Evolutionary conservation across 108 stramenopile genomes (phyloP).

Genomic region (Stephanodiscus minutulus): DNA sequence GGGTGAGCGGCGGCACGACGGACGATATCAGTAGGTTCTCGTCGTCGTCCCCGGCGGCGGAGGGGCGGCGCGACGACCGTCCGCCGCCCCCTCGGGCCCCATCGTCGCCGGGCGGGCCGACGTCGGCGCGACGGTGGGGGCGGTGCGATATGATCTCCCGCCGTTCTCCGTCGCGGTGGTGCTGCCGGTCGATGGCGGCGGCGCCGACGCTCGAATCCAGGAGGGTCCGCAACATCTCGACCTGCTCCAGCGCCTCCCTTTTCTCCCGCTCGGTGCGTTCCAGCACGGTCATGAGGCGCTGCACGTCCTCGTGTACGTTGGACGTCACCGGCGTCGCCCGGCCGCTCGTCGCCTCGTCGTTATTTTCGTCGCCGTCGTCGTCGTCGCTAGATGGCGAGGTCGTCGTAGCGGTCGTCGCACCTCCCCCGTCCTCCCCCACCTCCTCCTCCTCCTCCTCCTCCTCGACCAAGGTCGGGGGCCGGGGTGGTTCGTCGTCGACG

Average conservation of each 20-base stretch:
- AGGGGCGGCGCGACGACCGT: neutral
- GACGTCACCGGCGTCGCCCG: conserved; percentile 21
- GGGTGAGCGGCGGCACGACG: conserved; percentile 32
- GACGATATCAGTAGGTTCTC: conserved; percentile 16
- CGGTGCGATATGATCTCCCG: neutral
- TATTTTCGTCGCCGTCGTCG: neutral
- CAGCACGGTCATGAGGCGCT: conserved; percentile 16
- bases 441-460: neutral
- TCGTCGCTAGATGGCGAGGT: neutral
- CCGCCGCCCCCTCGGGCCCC: no score
- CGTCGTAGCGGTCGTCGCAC: neutral
- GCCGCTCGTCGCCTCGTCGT: conserved; percentile 8
- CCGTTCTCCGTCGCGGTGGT: conserved; percentile 7
- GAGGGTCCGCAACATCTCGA: conserved; percentile 18
- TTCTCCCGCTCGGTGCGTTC: conserved; percentile 18
- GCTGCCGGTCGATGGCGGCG: neutral
- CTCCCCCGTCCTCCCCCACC: neutral
- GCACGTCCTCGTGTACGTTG: conserved; percentile 13
- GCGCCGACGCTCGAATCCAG: neutral
- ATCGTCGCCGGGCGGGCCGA: neutral
- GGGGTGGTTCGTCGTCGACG: neutral
- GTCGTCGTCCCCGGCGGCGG: neutral
- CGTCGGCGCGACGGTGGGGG: neutral
- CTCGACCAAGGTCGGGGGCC: neutral
- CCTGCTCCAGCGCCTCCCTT: conserved; percentile 25